phyloP scores from a whole-genome alignment of 176 grass and related monocot species.

The Aechmea fasciata region DNA sequence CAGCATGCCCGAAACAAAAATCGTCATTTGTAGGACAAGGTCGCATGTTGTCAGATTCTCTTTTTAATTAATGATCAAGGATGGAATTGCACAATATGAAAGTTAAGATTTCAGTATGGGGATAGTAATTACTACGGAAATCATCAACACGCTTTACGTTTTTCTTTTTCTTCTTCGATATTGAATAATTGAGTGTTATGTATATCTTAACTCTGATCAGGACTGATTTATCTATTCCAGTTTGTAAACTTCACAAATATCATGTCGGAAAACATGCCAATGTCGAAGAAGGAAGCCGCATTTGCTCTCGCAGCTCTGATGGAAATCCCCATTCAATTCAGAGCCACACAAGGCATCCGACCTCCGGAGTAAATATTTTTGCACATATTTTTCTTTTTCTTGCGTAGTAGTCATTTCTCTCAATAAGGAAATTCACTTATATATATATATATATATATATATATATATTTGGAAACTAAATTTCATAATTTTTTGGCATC shows the following conservation, averaged over 20 bases:
- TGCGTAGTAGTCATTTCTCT: no score
- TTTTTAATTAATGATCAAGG: no score
- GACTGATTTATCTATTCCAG: conserved; percentile 29
- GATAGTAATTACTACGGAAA: no score
- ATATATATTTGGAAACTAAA: no score
- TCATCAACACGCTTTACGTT: neutral
- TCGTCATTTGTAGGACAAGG: no score
- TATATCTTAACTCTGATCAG: conserved; percentile 1
- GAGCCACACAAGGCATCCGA: conserved; percentile 60
- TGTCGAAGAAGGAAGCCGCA: conserved; percentile 75
- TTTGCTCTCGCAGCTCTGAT: conserved; percentile 92
- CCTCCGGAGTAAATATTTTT: conserved; percentile 40
- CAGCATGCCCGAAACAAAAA: no score
- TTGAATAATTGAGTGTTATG: neutral
- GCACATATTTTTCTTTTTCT: neutral
- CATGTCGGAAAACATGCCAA: conserved; percentile 61
- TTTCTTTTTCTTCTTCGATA: neutral
- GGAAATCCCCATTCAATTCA: conserved; percentile 96
- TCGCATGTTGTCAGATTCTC: no score
- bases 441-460: no score
- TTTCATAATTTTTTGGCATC: no score
- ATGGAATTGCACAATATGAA: no score
- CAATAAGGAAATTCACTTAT: no score
- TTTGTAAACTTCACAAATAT: conserved; percentile 95
- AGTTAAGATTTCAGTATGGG: no score